Evolutionary conservation across 495 filamentous ascomycete genomes (phyloP).

Genomic region (Penicillium psychrofluorescens): DNA sequence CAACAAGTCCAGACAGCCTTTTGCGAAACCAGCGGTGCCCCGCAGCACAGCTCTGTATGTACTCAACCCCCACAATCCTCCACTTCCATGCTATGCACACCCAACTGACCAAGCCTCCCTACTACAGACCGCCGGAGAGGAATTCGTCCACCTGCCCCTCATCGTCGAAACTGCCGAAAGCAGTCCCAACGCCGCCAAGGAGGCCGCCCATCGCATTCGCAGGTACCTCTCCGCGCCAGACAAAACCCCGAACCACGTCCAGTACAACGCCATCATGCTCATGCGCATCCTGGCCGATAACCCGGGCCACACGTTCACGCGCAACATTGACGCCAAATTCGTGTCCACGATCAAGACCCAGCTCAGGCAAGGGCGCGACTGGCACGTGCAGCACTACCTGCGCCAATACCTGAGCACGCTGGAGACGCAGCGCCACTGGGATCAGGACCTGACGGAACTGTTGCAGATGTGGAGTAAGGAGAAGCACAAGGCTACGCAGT

Average conservation of each 20-base stretch:
- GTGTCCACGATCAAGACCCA: conserved; percentile 66
- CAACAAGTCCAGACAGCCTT: conserved; percentile 49
- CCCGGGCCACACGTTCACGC: conserved; percentile 80
- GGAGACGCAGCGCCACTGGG: conserved; percentile 57
- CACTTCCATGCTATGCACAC: too few species aligned
- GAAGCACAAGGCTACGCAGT: conserved; percentile 40
- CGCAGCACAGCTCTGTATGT: conserved; percentile 35
- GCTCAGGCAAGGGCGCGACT: conserved; percentile 62
- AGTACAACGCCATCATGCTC: conserved; percentile 97
- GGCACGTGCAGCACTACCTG: conserved; percentile 73
- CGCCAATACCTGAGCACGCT: conserved; percentile 76
- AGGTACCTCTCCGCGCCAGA: conserved; percentile 71
- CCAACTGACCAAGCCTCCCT: neutral
- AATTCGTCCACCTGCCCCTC: conserved; percentile 85
- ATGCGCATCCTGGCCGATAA: conserved; percentile 89
- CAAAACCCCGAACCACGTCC: conserved; percentile 54
- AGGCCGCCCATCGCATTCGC: conserved; percentile 68
- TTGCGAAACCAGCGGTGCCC: conserved; percentile 67
- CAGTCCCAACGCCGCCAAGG: conserved; percentile 73
- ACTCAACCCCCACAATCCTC: neutral
- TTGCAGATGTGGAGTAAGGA: conserved; percentile 87
- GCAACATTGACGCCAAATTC: conserved; percentile 80
- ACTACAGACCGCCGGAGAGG: conserved; percentile 53
- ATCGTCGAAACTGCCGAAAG: conserved; percentile 96
- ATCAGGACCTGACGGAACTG: conserved; percentile 61